phyloP scores from a whole-genome alignment of 2,329 filamentous ascomycete genomes.

The Botryotinia narcissicola region DNA sequence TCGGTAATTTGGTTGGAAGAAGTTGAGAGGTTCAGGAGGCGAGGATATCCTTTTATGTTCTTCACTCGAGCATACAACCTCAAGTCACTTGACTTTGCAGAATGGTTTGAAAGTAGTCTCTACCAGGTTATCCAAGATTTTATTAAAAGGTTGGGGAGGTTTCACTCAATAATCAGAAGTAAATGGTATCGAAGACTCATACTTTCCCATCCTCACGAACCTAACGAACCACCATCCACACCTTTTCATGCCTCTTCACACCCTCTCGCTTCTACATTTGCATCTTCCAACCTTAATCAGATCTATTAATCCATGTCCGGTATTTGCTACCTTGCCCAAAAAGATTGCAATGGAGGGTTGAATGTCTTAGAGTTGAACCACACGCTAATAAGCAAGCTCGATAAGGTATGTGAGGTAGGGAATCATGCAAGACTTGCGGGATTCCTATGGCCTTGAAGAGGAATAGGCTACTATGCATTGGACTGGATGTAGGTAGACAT shows the following conservation, averaged over 20 bases:
- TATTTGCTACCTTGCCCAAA: conserved; percentile 10
- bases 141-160: conserved; percentile 3
- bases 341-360: conserved; percentile 13
- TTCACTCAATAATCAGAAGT: conserved; percentile 13
- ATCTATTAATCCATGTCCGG: conserved; percentile 11
- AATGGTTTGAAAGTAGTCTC: neutral
- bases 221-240: conserved; percentile 12
- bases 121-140: conserved; percentile 19
- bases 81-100: conserved; percentile 21
- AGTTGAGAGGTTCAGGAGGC: conserved; percentile 18
- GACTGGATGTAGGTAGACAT: neutral
- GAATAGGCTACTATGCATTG: neutral
- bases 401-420: neutral
- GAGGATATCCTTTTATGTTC: conserved; percentile 24
- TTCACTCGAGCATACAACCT: conserved; percentile 15
- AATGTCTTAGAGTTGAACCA: conserved; percentile 20
- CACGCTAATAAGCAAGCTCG: conserved; percentile 12
- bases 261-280: neutral
- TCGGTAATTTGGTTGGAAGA: neutral
- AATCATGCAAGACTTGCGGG: neutral
- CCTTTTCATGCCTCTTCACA: conserved; percentile 9
- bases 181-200: conserved; percentile 14
- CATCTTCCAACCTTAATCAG: neutral
- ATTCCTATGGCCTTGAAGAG: neutral
- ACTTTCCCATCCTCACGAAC: neutral